Conservation (phyloP, 768 basidiomycete genomes). For the Phanerochaete sordida region DNA sequence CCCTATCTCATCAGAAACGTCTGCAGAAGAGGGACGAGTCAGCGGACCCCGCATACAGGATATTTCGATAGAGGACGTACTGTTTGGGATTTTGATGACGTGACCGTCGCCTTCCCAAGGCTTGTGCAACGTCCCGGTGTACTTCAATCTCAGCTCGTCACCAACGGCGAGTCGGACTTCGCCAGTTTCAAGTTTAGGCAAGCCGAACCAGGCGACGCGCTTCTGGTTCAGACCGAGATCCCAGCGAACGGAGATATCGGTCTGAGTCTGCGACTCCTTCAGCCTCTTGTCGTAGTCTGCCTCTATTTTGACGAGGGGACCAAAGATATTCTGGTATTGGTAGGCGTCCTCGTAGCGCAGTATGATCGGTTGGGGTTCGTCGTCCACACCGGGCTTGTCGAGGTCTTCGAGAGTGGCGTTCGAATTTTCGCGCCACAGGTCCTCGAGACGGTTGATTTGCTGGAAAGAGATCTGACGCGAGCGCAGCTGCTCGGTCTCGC, state of each 20-base stretch:
- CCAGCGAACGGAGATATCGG: slow-evolving; percentile 94
- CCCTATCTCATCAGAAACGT: slow-evolving; percentile 97
- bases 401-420: slow-evolving; percentile 94
- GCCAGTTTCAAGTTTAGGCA: slow-evolving; percentile 97
- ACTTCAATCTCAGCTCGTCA: slow-evolving; percentile 89
- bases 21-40: slow-evolving; percentile 34
- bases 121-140: slow-evolving; percentile 85
- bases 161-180: slow-evolving; percentile 97
- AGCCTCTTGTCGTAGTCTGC: slow-evolving; percentile 98
- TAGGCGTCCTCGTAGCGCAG: slow-evolving; percentile 97
- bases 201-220: slow-evolving; percentile 94
- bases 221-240: slow-evolving; percentile 98
- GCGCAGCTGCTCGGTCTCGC: slow-evolving; percentile 92
- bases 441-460: slow-evolving; percentile 96
- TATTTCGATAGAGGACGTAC: slow-evolving; percentile 45
- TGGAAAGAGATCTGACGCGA: slow-evolving; percentile 96
- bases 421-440: slow-evolving; percentile 96
- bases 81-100: slow-evolving; percentile 99
- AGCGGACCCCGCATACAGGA: slow-evolving; percentile 7
- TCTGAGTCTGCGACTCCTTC: slow-evolving; percentile 98
- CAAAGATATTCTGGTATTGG: slow-evolving; percentile 99
- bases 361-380: slow-evolving; percentile 92
- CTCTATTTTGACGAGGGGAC: slow-evolving; percentile 98
- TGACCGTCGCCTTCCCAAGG: slow-evolving; percentile 98
- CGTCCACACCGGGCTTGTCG: slow-evolving; percentile 95